Conservation (phyloP, 257 asterid genomes). For the Solanum dulcamara region DNA sequence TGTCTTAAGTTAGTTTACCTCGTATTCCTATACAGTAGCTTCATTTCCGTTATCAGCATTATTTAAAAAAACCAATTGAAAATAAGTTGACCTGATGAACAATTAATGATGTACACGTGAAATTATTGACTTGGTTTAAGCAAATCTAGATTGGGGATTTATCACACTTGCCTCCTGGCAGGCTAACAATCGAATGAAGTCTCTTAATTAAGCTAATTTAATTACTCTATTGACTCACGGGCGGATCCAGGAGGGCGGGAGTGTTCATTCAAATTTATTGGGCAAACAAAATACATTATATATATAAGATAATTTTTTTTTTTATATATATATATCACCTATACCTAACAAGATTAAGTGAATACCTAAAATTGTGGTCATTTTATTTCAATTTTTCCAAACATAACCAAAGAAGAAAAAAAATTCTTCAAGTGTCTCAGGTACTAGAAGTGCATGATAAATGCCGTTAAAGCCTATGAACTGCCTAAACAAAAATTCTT, state of each 20-base stretch:
- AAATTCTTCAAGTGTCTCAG: no score
- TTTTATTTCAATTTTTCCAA: no score
- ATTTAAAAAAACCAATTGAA: background rate
- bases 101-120: slow-evolving; percentile 13
- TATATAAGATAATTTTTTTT: no score
- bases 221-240: background rate
- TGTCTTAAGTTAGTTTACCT: background rate
- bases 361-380: no score
- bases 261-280: background rate
- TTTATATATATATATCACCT: no score
- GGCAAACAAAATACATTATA: no score
- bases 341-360: no score
- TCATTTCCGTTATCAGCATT: background rate
- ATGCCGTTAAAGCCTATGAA: no score
- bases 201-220: background rate
- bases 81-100: slow-evolving; percentile 8
- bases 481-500: no score
- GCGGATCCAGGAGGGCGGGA: background rate
- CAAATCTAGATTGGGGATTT: background rate
- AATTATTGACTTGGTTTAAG: background rate
- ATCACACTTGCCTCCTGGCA: background rate
- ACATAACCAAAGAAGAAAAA: no score
- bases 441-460: no score
- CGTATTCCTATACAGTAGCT: background rate
- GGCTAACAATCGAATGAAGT: background rate